A percentile compares a stretch with the other conserved stretches of the same genome.
Conservation (phyloP, 169 alveolate genomes). For the Cryptosporidium sp. region DNA sequence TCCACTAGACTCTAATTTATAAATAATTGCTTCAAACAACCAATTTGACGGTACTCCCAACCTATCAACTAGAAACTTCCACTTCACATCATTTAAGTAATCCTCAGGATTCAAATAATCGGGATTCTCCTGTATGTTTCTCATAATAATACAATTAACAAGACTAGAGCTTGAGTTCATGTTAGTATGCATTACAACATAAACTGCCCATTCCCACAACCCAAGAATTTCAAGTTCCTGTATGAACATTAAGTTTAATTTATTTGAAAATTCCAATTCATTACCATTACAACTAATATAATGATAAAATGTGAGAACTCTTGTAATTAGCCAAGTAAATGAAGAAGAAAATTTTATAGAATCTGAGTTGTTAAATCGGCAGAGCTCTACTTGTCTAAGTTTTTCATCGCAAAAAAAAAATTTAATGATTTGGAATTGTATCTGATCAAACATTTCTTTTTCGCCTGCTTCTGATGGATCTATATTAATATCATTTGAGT, state of each 20-base stretch:
- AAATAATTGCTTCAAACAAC: conserved; percentile 52
- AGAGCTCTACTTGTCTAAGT: background rate
- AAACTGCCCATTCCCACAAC: conserved; percentile 69
- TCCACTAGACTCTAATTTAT: conserved; percentile 30
- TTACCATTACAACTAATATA: background rate
- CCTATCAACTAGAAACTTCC: conserved; percentile 30
- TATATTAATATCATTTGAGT: background rate
- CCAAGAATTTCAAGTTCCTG: conserved; percentile 50
- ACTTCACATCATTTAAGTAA: conserved; percentile 2
- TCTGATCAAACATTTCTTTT: conserved; percentile 5
- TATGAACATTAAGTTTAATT: conserved; percentile 24
- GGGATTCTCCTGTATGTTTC: conserved; percentile 25
- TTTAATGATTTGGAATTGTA: conserved; percentile 23
- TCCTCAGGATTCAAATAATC: conserved; percentile 12
- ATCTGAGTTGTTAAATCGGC: background rate
- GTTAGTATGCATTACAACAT: conserved; percentile 9
- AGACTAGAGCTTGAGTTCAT: background rate
- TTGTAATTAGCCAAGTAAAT: conserved; percentile 27
- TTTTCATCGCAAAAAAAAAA: conserved; percentile 17
- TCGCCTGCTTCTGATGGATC: background rate
- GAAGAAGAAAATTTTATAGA: background rate
- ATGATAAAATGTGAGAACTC: conserved; percentile 11
- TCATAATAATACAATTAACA: conserved; percentile 20
- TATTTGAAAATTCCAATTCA: background rate
- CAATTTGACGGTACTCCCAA: conserved; percentile 29